phyloP scores from a whole-genome alignment of 164 flowering plant species.

The Chloranthus sessilifolius region DNA sequence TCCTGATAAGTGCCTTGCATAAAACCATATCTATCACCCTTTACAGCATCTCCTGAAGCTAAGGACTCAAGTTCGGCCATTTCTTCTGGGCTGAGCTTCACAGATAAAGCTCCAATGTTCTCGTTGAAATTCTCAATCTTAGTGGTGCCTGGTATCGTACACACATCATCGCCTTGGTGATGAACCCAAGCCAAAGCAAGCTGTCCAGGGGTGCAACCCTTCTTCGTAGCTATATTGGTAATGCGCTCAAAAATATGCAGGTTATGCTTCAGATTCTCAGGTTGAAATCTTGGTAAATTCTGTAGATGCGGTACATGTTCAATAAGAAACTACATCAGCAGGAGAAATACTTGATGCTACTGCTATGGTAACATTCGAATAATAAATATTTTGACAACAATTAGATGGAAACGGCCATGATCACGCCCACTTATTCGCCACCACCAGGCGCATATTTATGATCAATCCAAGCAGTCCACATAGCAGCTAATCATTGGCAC shows the following conservation, averaged over 20 bases:
- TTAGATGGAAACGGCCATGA: too few relatives aligned
- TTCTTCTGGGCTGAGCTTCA: constrained; percentile 32
- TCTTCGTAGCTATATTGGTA: constrained; percentile 22
- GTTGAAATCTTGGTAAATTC: constrained; percentile 26
- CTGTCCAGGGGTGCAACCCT: constrained; percentile 34
- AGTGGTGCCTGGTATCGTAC: constrained; percentile 47
- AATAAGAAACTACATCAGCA: too few relatives aligned
- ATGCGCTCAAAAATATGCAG: constrained; percentile 23
- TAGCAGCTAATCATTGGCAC: too few relatives aligned
- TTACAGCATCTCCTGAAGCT: constrained; percentile 21
- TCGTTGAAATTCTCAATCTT: constrained; percentile 38
- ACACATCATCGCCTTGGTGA: constrained; percentile 31
- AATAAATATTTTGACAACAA: too few relatives aligned
- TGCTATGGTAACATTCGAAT: too few relatives aligned
- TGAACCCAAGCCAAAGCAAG: constrained; percentile 44
- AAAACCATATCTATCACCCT: constrained; percentile 26
- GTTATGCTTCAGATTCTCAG: constrained; percentile 33
- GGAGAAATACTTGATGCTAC: too few relatives aligned
- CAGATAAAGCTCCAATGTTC: constrained; percentile 38
- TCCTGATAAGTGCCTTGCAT: constrained; percentile 5
- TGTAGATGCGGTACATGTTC: constrained; percentile 7
- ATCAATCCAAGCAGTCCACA: too few relatives aligned
- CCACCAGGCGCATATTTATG: too few relatives aligned
- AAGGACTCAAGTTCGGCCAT: constrained; percentile 32
- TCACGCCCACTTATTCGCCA: too few relatives aligned